These are phyloP conservation scores for Otatea glauca DNA, from an alignment of 176 grass and related monocot genomes.

Conservation along the genomic window DNA sequence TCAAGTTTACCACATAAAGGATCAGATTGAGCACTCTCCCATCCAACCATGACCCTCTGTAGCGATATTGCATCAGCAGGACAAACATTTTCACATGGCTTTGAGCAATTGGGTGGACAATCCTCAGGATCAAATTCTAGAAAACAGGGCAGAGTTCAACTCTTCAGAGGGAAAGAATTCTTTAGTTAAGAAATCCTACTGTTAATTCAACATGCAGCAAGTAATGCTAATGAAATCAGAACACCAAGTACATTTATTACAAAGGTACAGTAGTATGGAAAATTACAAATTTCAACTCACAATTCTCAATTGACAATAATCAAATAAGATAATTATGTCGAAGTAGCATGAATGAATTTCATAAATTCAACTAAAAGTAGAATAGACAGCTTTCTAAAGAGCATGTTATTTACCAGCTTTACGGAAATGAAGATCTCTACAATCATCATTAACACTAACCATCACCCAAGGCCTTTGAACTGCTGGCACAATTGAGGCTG, in stretches of 20 bases:
- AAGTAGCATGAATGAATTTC: neutral
- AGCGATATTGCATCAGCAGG: conserved; percentile 89
- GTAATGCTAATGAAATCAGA: conserved; percentile 10
- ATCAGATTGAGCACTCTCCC: conserved; percentile 28
- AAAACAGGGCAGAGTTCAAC: conserved; percentile 27
- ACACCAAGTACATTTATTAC: neutral
- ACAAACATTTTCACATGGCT: conserved; percentile 84
- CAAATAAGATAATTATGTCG: neutral
- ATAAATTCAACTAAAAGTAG: neutral
- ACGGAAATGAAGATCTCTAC: conserved; percentile 90
- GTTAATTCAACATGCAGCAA: conserved; percentile 10
- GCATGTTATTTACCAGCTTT: conserved; percentile 73
- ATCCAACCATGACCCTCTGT: conserved; percentile 34
- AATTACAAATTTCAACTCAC: neutral
- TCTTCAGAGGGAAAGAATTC: neutral
- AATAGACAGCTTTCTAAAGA: neutral
- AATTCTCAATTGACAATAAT: conserved; percentile 25
- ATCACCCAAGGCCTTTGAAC: conserved; percentile 85
- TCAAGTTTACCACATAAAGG: conserved; percentile 51
- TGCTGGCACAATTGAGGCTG: conserved; percentile 60
- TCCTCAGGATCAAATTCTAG: conserved; percentile 89
- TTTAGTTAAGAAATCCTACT: neutral
- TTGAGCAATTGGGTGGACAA: conserved; percentile 77
- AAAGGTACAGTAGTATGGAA: neutral
- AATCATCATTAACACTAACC: conserved; percentile 91